These are phyloP conservation scores for Dothideomycetes sp. DNA, from an alignment of 2,329 filamentous ascomycete genomes.

Conservation along the genomic window DNA sequence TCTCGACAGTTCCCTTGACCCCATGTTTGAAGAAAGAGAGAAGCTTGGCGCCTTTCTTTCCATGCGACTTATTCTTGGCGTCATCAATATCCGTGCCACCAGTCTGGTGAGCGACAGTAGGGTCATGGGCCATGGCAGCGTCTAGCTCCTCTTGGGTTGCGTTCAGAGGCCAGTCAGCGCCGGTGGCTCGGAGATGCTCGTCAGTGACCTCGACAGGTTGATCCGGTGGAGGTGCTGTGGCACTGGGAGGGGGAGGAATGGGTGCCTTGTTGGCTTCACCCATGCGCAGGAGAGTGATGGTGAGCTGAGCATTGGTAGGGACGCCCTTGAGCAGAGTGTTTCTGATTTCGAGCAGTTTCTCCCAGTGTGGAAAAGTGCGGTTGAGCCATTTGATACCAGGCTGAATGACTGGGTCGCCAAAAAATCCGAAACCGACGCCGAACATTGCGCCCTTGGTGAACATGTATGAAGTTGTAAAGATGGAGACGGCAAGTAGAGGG, in stretches of 20 bases:
- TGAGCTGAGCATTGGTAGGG: slow-evolving; percentile 76
- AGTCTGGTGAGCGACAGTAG: slow-evolving; percentile 33
- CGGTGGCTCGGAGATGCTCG: slow-evolving; percentile 39
- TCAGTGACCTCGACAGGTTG: slow-evolving; percentile 39
- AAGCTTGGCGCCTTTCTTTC: slow-evolving; percentile 39
- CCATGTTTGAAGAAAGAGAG: slow-evolving; percentile 58
- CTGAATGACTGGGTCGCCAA: slow-evolving; percentile 63
- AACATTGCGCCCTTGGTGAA: slow-evolving; percentile 55
- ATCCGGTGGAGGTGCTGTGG: slow-evolving; percentile 34
- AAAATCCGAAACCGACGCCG: slow-evolving; percentile 62
- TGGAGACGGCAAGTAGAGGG: slow-evolving; percentile 30
- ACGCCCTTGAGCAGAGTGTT: slow-evolving; percentile 72
- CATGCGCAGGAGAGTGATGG: slow-evolving; percentile 68
- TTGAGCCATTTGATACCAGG: slow-evolving; percentile 50
- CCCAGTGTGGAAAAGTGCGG: slow-evolving; percentile 56
- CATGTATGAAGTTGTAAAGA: slow-evolving; percentile 39
- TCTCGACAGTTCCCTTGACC: slow-evolving; percentile 61
- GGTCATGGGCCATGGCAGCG: slow-evolving; percentile 42
- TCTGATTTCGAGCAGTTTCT: slow-evolving; percentile 60
- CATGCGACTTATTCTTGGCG: slow-evolving; percentile 35
- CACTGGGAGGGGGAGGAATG: slow-evolving; percentile 49
- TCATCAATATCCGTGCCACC: slow-evolving; percentile 43
- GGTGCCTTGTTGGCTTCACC: slow-evolving; percentile 74
- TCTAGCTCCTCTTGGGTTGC: slow-evolving; percentile 57
- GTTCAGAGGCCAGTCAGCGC: slow-evolving; percentile 45